Conservation (phyloP, 129 eudicot genomes). For the Centella asiatica region DNA sequence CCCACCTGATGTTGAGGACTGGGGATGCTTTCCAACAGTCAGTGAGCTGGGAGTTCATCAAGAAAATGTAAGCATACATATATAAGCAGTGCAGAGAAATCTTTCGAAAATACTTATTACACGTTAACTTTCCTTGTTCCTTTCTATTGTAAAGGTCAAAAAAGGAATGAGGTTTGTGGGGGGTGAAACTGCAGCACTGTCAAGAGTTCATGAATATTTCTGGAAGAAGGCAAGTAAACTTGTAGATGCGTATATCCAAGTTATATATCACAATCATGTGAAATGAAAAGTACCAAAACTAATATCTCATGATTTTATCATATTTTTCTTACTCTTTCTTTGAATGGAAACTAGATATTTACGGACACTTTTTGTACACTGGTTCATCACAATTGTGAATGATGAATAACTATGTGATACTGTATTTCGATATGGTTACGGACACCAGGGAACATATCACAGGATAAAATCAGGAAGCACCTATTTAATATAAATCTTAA, state of each 20-base stretch:
- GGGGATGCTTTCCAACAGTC: constrained; percentile 50
- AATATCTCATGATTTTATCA: background rate
- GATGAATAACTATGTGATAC: background rate
- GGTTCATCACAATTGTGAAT: background rate
- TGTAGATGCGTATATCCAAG: background rate
- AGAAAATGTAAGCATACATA: constrained; percentile 29
- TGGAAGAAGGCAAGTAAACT: constrained; percentile 53
- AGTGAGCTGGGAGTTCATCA: constrained; percentile 31
- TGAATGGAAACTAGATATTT: no score
- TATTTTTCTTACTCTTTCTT: background rate
- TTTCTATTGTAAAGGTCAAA: constrained; percentile 29
- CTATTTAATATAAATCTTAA: no score
- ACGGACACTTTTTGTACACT: no score
- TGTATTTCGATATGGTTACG: background rate
- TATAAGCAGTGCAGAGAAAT: background rate
- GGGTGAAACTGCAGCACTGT: constrained; percentile 59
- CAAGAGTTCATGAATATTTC: constrained; percentile 57
- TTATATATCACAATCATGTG: no score
- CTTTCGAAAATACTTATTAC: background rate
- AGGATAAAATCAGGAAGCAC: no score
- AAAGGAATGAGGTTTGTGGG: constrained; percentile 53
- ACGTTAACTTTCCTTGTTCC: background rate
- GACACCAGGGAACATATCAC: background rate
- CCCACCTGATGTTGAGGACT: constrained; percentile 34
- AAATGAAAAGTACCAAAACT: no score